Evolutionary conservation across 805 yeast species (phyloP).

Genomic region (Candida nemodendra): DNA sequence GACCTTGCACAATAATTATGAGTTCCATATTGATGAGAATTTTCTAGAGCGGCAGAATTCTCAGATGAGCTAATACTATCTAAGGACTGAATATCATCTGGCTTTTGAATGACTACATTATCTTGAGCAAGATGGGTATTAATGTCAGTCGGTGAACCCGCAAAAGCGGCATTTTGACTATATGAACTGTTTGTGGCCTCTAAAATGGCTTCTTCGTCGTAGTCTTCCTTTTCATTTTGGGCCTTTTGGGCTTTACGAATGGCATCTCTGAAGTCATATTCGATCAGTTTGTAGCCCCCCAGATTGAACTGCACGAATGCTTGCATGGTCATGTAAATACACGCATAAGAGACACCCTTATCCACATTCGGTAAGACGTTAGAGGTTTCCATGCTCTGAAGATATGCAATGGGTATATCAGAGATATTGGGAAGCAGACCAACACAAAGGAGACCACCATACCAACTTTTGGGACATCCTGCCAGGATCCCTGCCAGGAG

Average conservation of each 20-base stretch:
- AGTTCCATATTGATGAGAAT: too few species aligned
- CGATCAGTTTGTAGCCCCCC: constrained; percentile 70
- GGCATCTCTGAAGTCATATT: constrained; percentile 58
- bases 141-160: background rate
- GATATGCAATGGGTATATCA: constrained; percentile 82
- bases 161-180: background rate
- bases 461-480: constrained; percentile 69
- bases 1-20: too few species aligned
- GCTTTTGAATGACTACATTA: too few species aligned
- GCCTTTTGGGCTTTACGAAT: constrained; percentile 21
- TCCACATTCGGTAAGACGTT: constrained; percentile 58
- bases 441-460: constrained; percentile 67
- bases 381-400: constrained; percentile 68
- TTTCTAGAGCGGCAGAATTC: background rate
- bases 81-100: background rate
- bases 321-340: constrained; percentile 71
- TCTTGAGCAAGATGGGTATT: background rate
- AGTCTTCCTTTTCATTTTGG: constrained; percentile 23
- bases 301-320: constrained; percentile 67
- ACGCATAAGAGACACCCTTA: constrained; percentile 80
- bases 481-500: constrained; percentile 43
- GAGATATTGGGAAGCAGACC: constrained; percentile 78
- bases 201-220: constrained; percentile 17
- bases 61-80: background rate
- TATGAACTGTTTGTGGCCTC: constrained; percentile 10